Conservation (phyloP, 805 yeast genomes). For the Metschnikowia baotianmanensis region DNA sequence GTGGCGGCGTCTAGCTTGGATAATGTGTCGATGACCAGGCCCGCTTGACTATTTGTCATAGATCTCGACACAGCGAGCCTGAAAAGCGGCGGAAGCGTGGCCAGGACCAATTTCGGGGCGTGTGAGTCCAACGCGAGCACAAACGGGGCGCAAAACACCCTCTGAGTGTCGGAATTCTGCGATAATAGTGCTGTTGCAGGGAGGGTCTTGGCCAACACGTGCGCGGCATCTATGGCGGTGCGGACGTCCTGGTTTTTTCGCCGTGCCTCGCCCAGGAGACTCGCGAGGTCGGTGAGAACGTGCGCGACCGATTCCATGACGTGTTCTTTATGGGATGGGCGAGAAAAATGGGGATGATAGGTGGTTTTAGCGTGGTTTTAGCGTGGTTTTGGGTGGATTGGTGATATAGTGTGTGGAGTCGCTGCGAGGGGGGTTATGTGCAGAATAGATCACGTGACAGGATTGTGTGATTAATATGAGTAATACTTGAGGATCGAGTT, state of each 20-base stretch:
- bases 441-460: conserved; percentile 6
- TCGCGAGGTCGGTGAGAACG: conserved; percentile 49
- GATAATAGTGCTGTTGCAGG: conserved; percentile 2
- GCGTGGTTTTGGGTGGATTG: not conserved
- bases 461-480: too few relatives aligned
- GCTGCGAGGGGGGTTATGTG: not conserved
- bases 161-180: conserved; percentile 42
- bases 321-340: not conserved
- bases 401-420: not conserved
- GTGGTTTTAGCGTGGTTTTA: not conserved
- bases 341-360: not conserved
- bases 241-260: conserved; percentile 69
- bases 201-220: conserved; percentile 15
- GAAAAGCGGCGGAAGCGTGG: conserved; percentile 71
- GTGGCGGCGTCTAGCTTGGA: conserved; percentile 67
- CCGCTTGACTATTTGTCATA: conserved; percentile 52
- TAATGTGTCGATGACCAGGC: conserved; percentile 49
- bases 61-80: conserved; percentile 53
- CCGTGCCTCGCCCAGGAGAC: conserved; percentile 65
- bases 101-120: conserved; percentile 68
- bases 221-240: conserved; percentile 36
- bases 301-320: conserved; percentile 18
- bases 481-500: too few relatives aligned
- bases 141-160: conserved; percentile 52
- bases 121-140: conserved; percentile 69